These are phyloP conservation scores for Lentinula guzmanii DNA, from an alignment of 768 basidiomycete genomes.

Conservation along the genomic window DNA sequence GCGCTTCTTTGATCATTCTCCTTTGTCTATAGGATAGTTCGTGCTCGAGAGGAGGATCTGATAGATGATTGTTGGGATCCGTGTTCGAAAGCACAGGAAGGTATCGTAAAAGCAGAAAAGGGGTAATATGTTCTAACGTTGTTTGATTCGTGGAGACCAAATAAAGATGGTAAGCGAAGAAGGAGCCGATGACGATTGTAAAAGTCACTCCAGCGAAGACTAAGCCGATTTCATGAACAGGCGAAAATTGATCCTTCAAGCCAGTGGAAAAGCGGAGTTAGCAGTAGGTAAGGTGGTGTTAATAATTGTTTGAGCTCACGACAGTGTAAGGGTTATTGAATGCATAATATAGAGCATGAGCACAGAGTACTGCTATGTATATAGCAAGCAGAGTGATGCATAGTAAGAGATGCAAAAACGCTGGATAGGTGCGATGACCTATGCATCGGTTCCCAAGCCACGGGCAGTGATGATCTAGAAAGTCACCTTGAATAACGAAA, in stretches of 20 bases:
- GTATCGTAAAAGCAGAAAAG: conserved; percentile 67
- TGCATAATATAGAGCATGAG: conserved; percentile 54
- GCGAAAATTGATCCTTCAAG: conserved; percentile 53
- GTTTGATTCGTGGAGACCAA: conserved; percentile 83
- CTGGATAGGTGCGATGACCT: conserved; percentile 78
- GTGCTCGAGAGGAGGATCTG: conserved; percentile 67
- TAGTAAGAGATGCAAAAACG: conserved; percentile 74
- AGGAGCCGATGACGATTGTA: conserved; percentile 65
- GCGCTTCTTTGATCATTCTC: conserved; percentile 56
- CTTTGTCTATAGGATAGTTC: conserved; percentile 65
- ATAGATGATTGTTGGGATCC: conserved; percentile 41
- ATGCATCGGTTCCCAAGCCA: conserved; percentile 79
- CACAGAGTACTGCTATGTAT: conserved; percentile 53
- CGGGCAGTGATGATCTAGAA: conserved; percentile 78
- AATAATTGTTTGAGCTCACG: conserved; percentile 32
- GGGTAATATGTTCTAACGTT: conserved; percentile 73
- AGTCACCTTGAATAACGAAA: not conserved
- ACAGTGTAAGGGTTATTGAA: conserved; percentile 58
- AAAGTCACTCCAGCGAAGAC: conserved; percentile 55
- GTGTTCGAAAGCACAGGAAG: conserved; percentile 54
- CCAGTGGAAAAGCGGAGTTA: not conserved
- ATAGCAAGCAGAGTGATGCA: conserved; percentile 56
- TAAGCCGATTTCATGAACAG: conserved; percentile 66
- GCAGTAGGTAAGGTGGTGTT: not conserved
- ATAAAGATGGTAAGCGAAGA: conserved; percentile 71